Evolutionary conservation across 495 filamentous ascomycete genomes (phyloP), one percentile per base, ranked within the genome.

Genomic region (Lepidopterella palustris): DNA sequence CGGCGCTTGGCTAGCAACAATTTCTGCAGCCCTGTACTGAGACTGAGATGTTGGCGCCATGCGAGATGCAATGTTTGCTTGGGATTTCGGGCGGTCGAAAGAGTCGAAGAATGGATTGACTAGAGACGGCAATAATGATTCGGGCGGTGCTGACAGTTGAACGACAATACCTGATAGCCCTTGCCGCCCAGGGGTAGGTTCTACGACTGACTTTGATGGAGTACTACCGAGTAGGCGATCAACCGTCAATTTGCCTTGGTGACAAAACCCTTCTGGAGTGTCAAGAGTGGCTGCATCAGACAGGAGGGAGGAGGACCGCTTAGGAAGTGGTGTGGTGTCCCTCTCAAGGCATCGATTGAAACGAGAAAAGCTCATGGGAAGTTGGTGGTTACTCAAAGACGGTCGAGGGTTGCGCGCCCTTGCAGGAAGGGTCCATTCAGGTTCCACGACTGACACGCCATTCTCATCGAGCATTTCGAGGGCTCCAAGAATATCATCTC

Each of bases 401-500:
- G n/a, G n/a, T n/a, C n/a, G n/a, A n/a, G n/a, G n/a, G n/a, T n/a
- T n/a, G n/a, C n/a, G n/a, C n/a, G n/a, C n/a, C n/a, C n/a, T n/a
- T n/a, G n/a, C n/a, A 24, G 42, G 42, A 10, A 28, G 24, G n/a
- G 39, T 9, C 11, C 3, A 10, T 45, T 15, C 31, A 18, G 31
- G 4, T 15, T 45, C 40, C 13, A 28, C 2, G 23, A 49, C 24
- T 20, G 39, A 55, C 4, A 63, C 55, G 11, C 56, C 61, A 15
- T 54, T 49, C 26, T 63, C 61, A 49, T 63, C 56, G 45, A 59
- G 55, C 4, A n/a, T 9, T 18, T 59, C 61, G 9, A 13, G 26
- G n/a, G 29, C 51, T 21, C 55, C 61, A 31, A 59, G 35, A 27
- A 32, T 49, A 20, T 45, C 23, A 4, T 51, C 56, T 3, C 10